phyloP scores from a whole-genome alignment of 495 filamentous ascomycete species.

The Thermothielavioides terrestris region DNA sequence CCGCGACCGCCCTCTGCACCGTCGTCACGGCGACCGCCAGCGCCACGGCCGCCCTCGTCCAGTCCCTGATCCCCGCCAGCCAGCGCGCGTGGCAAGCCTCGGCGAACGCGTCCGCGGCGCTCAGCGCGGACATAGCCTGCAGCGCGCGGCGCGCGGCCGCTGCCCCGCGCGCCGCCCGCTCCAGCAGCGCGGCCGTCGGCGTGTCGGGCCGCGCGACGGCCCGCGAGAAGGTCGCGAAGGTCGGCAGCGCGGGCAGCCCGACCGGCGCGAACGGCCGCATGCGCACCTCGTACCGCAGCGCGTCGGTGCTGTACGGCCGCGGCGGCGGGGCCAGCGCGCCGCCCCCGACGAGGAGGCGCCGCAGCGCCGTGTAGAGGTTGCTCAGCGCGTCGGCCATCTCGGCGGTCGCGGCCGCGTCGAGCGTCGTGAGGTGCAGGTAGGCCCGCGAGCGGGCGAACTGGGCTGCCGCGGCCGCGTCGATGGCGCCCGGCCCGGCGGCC shows the following conservation, averaged over 20 bases:
- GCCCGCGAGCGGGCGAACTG: constrained; percentile 42
- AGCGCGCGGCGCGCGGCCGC: constrained; percentile 55
- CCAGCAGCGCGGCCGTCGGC: constrained; percentile 40
- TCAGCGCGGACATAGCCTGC: constrained; percentile 48
- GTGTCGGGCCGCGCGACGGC: constrained; percentile 32
- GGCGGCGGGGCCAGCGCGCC: constrained; percentile 50
- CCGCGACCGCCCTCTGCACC: constrained; percentile 38
- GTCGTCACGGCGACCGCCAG: constrained; percentile 53
- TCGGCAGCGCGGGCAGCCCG: constrained; percentile 59
- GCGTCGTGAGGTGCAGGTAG: constrained; percentile 50
- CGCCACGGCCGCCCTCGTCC: constrained; percentile 57
- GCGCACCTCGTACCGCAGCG: constrained; percentile 71
- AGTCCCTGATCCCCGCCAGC: constrained; percentile 48
- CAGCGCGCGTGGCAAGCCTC: constrained; percentile 49
- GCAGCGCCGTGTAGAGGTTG: constrained; percentile 57
- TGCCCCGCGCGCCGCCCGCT: constrained; percentile 51
- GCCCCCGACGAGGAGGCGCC: constrained; percentile 49
- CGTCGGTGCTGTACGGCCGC: constrained; percentile 61
- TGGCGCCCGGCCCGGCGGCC: constrained; percentile 6
- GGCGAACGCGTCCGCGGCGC: constrained; percentile 37
- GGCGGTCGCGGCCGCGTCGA: constrained; percentile 60
- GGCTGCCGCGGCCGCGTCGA: constrained; percentile 15
- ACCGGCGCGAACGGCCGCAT: constrained; percentile 81
- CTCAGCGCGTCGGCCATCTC: constrained; percentile 62
- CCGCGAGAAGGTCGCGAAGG: constrained; percentile 50